These are phyloP conservation scores for Geosmithia morbida DNA, from an alignment of 2,329 filamentous ascomycete species.

Conservation along the genomic window DNA sequence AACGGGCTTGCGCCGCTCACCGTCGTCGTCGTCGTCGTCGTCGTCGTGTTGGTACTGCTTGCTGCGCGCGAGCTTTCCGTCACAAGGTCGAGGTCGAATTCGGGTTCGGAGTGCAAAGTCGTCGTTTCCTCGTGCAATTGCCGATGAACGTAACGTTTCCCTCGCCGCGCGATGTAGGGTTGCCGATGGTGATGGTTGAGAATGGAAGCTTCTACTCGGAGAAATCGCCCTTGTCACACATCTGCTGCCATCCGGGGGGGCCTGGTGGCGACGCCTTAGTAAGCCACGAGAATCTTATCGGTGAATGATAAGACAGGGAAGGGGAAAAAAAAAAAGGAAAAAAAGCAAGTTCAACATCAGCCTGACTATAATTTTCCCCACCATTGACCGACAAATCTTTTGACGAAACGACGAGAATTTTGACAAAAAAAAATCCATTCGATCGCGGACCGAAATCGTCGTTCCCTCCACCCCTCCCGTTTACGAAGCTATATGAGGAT, in stretches of 20 bases:
- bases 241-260: not conserved
- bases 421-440: not conserved
- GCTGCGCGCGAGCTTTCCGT: not conserved
- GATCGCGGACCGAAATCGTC: not conserved
- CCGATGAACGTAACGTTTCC: not conserved
- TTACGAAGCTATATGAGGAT: no score
- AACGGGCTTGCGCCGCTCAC: slow-evolving; percentile 2
- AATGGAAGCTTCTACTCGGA: not conserved
- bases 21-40: not conserved
- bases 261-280: not conserved
- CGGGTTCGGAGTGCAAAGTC: not conserved
- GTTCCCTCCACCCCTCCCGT: no score
- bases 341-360: slow-evolving; percentile 1
- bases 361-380: not conserved
- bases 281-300: slow-evolving; percentile 1
- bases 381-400: no score
- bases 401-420: no score
- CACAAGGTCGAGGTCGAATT: not conserved
- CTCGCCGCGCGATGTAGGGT: not conserved
- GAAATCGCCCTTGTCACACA: slow-evolving; percentile 1
- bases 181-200: not conserved
- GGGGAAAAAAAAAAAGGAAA: slow-evolving; percentile 2
- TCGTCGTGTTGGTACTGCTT: not conserved
- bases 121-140: not conserved
- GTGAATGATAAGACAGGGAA: not conserved